phyloP scores from a whole-genome alignment of 2,329 filamentous ascomycete species.

The Byssothecium circinans region DNA sequence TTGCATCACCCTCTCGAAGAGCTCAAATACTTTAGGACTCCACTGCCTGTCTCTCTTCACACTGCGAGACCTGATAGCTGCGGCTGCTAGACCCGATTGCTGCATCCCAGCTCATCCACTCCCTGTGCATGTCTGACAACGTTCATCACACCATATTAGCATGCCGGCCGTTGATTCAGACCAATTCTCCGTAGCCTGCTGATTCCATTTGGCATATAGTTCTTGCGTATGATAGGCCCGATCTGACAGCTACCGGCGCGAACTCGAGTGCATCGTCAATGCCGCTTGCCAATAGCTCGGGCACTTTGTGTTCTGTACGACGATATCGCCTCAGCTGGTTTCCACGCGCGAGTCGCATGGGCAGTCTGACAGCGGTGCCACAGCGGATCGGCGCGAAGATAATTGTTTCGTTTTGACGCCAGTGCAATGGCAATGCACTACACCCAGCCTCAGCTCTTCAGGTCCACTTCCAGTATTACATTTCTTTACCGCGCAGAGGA shows the following conservation, averaged over 20 bases:
- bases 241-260: neutral
- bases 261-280: neutral
- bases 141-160: neutral
- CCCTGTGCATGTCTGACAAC: neutral
- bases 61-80: too few relatives aligned
- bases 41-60: too few relatives aligned
- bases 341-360: constrained; percentile 27
- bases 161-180: neutral
- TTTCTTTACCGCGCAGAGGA: neutral
- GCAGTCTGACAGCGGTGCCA: constrained; percentile 37
- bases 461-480: neutral
- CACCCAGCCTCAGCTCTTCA: neutral
- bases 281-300: constrained; percentile 12
- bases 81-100: too few relatives aligned
- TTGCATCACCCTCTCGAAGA: neutral
- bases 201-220: constrained; percentile 28
- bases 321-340: constrained; percentile 19
- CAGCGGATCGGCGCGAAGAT: constrained; percentile 32
- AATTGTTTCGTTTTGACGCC: constrained; percentile 7
- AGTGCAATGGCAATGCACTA: constrained; percentile 20
- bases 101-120: neutral
- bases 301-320: constrained; percentile 15
- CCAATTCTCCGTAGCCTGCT: neutral
- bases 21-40: neutral
- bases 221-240: constrained; percentile 24